Evolutionary conservation across 768 basidiomycete genomes (phyloP).

Genomic region (Mycena latifolia): DNA sequence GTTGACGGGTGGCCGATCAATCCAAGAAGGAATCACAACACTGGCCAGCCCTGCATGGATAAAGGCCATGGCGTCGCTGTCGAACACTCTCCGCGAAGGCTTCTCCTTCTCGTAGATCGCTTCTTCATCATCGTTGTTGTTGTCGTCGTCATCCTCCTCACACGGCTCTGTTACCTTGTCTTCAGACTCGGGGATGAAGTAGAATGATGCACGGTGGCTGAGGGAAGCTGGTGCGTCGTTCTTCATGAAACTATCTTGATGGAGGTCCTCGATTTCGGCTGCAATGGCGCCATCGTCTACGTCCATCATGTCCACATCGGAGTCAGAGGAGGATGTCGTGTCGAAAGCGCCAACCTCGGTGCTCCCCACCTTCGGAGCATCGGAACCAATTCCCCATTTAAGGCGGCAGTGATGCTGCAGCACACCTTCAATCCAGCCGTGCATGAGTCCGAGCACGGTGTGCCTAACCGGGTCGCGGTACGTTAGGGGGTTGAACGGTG

Average conservation of each 20-base stretch:
- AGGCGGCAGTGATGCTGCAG: slow-evolving; percentile 27
- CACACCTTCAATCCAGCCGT: slow-evolving; percentile 28
- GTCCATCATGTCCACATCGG: slow-evolving; percentile 9
- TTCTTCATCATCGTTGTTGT: not conserved
- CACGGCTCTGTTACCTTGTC: not conserved
- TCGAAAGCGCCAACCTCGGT: too few relatives aligned
- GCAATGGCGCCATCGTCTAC: slow-evolving; percentile 4
- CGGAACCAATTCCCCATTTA: slow-evolving; percentile 32
- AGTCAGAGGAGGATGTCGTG: too few relatives aligned
- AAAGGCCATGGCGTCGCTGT: not conserved
- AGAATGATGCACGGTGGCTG: slow-evolving; percentile 5
- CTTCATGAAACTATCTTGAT: slow-evolving; percentile 11
- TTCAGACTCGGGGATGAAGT: slow-evolving; percentile 4
- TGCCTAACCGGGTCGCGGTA: too few relatives aligned
- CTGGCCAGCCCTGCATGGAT: slow-evolving; percentile 6
- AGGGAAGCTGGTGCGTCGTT: too few relatives aligned
- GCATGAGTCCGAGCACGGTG: slow-evolving; percentile 35
- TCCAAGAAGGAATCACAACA: slow-evolving; percentile 6
- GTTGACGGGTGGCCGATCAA: slow-evolving; percentile 35
- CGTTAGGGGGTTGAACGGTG: slow-evolving; percentile 23
- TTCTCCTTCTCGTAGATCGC: slow-evolving; percentile 5
- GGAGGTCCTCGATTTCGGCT: slow-evolving; percentile 8
- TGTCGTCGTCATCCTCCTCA: not conserved
- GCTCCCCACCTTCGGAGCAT: not conserved
- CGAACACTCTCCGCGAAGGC: not conserved